Conservation (phyloP, 208 protist species). For the Vickermania spadyakhi region DNA sequence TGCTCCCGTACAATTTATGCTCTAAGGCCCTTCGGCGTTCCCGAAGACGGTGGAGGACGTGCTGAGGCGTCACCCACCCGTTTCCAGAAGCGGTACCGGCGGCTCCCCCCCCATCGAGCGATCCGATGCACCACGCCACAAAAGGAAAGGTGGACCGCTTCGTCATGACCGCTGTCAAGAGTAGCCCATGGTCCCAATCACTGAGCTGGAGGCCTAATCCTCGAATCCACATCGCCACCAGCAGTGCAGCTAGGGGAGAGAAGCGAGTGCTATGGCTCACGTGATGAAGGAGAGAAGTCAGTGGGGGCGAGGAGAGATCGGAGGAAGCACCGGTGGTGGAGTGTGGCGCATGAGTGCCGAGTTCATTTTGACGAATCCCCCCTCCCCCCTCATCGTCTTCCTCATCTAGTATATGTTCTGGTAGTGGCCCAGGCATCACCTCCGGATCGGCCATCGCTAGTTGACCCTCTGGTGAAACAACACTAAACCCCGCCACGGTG, state of each 20-base stretch:
- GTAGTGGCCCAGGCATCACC: slow-evolving; percentile 1
- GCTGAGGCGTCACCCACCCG: slow-evolving; percentile 34
- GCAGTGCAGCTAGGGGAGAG: slow-evolving; percentile 24
- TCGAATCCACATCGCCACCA: slow-evolving; percentile 74
- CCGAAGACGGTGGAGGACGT: slow-evolving; percentile 33
- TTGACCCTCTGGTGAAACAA: slow-evolving; percentile 6
- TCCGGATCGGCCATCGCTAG: slow-evolving; percentile 9
- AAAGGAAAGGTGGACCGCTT: slow-evolving; percentile 56
- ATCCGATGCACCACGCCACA: slow-evolving; percentile 32
- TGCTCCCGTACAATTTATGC: neutral
- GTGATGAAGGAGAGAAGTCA: slow-evolving; percentile 75
- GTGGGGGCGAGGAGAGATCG: slow-evolving; percentile 24
- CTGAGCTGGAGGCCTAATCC: slow-evolving; percentile 43
- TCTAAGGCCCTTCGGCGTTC: slow-evolving; percentile 22
- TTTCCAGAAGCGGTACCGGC: slow-evolving; percentile 17
- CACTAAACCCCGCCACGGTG: slow-evolving; percentile 27
- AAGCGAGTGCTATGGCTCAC: slow-evolving; percentile 22
- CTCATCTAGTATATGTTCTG: neutral
- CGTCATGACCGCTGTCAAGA: slow-evolving; percentile 29
- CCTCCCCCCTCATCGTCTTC: neutral
- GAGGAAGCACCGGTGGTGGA: neutral
- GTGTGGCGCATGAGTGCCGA: neutral
- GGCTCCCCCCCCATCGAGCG: too few relatives aligned
- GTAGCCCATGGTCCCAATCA: slow-evolving; percentile 67
- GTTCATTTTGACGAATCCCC: neutral